Evolutionary conservation across 345 rosid species (phyloP).

Genomic region (Populus euphratica): DNA sequence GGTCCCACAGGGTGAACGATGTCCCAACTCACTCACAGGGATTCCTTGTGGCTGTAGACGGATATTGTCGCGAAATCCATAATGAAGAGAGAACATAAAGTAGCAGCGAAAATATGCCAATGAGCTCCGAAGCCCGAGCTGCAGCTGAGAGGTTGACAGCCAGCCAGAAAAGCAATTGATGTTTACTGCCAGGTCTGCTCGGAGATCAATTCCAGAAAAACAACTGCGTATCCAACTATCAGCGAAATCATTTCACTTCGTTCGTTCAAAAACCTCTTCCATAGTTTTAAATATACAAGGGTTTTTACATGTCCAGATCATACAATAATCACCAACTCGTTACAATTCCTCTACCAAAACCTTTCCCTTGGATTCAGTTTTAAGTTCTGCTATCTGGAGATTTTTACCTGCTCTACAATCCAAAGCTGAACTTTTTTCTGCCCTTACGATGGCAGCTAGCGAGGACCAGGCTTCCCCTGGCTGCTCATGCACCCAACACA

Average conservation of each 20-base stretch:
- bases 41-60: background rate
- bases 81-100: too few relatives aligned
- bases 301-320: background rate
- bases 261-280: background rate
- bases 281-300: background rate
- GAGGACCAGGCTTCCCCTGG: slow-evolving; percentile 56
- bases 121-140: background rate
- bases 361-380: slow-evolving; percentile 24
- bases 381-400: slow-evolving; percentile 22
- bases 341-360: slow-evolving; percentile 58
- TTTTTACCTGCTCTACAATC: slow-evolving; percentile 28
- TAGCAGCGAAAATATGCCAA: background rate
- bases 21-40: background rate
- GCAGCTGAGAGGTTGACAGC: background rate
- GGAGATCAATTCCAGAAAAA: background rate
- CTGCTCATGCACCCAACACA: slow-evolving; percentile 94
- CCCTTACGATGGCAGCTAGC: slow-evolving; percentile 44
- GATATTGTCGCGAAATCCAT: background rate
- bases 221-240: background rate
- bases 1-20: background rate
- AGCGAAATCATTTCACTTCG: background rate
- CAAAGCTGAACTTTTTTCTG: slow-evolving; percentile 45
- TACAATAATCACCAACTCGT: background rate
- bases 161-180: background rate
- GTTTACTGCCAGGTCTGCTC: background rate